These are phyloP conservation scores for Metahyphopichia silvanorum DNA, from an alignment of 805 yeast species.

Conservation along the genomic window DNA sequence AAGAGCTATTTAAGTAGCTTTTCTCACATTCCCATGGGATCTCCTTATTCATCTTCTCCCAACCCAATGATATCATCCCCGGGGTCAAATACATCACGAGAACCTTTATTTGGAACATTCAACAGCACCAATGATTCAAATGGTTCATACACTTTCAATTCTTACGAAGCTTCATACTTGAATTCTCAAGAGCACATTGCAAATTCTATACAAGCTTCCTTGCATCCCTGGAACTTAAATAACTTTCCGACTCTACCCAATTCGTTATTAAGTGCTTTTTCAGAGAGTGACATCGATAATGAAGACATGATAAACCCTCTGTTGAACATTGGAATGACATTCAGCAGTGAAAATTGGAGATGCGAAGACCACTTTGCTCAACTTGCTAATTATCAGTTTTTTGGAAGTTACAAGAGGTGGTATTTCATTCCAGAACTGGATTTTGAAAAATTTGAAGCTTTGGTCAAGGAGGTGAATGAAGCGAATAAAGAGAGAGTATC, in stretches of 20 bases:
- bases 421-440: slow-evolving; percentile 60
- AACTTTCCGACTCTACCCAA: slow-evolving; percentile 49
- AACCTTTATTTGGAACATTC: background rate
- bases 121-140: background rate
- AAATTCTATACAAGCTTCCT: slow-evolving; percentile 15
- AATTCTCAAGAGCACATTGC: slow-evolving; percentile 17
- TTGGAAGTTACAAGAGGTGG: slow-evolving; percentile 58
- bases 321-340: slow-evolving; percentile 51
- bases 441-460: slow-evolving; percentile 47
- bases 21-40: slow-evolving; percentile 4
- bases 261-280: slow-evolving; percentile 43
- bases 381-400: slow-evolving; percentile 48
- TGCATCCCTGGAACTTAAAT: slow-evolving; percentile 56
- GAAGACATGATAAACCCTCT: slow-evolving; percentile 41
- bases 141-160: background rate
- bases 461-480: slow-evolving; percentile 22
- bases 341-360: slow-evolving; percentile 54
- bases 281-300: slow-evolving; percentile 42
- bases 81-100: background rate
- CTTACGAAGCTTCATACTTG: slow-evolving; percentile 10
- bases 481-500: slow-evolving; percentile 10
- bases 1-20: slow-evolving; percentile 19
- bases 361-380: slow-evolving; percentile 61
- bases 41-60: background rate
- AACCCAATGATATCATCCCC: background rate